phyloP scores from a whole-genome alignment of 2,329 filamentous ascomycete genomes.

The Phialophora chinensis region DNA sequence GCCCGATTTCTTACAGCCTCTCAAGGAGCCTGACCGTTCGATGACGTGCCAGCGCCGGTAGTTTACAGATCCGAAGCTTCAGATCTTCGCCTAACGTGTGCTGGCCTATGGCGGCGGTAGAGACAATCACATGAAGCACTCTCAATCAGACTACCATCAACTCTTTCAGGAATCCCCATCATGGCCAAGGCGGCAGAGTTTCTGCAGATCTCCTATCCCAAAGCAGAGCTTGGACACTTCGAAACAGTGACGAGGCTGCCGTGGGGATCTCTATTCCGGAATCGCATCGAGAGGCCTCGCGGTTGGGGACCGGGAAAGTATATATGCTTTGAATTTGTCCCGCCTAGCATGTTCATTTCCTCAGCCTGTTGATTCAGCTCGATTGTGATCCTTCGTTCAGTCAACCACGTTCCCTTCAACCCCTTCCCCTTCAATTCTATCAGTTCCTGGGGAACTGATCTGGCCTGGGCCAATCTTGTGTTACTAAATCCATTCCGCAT shows the following conservation, averaged over 20 bases:
- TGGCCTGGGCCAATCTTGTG: conserved; percentile 20
- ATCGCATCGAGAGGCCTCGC: neutral
- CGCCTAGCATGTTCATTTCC: neutral
- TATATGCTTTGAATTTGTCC: conserved; percentile 1
- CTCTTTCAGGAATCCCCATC: neutral
- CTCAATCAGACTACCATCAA: neutral
- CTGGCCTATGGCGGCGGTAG: conserved; percentile 4
- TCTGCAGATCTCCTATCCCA: conserved; percentile 1
- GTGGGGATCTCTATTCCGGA: neutral
- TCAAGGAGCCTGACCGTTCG: neutral
- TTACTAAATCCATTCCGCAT: conserved; percentile 13
- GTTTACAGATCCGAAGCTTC: conserved; percentile 9
- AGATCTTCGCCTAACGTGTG: neutral
- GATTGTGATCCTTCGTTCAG: conserved; percentile 13
- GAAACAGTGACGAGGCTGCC: neutral
- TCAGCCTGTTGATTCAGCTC: conserved; percentile 21
- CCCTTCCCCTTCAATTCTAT: conserved; percentile 19
- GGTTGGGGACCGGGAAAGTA: neutral
- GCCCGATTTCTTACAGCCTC: neutral
- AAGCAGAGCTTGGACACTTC: neutral
- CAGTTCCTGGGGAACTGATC: conserved; percentile 33
- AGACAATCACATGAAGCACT: neutral
- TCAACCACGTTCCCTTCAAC: neutral
- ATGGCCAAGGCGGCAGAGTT: neutral
- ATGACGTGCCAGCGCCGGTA: conserved; percentile 15